Evolutionary conservation across 2,329 filamentous ascomycete species (phyloP), one percentile per base, ranked within the genome.

Genomic region (Curvularia hawaiiensis): DNA sequence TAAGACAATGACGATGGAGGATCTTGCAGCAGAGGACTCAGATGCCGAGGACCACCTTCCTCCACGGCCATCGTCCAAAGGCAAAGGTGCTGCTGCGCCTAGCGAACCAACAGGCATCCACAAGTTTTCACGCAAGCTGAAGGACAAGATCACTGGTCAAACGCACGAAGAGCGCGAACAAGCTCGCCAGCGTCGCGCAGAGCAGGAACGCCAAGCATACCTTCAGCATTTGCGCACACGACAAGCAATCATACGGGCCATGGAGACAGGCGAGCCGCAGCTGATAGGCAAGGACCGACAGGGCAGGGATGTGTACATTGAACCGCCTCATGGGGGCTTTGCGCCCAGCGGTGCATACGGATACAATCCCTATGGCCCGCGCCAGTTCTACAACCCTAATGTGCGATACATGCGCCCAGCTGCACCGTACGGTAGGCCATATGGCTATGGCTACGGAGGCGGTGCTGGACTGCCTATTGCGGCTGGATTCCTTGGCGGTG

Each of bases 281-380:
- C 76, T 82, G 12, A 62, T 88, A 0, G 82, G 84, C 38, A 82
- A 81, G 60, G 84, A 87, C 66, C 67, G 68, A 11, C 72, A 84
- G 31, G 83, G 84, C 1, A 77, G 78, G 39, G 82, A 86, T 53
- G 76, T 87, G n/a, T 88, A 84, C 69, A 79, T 88, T 33, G 82
- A 85, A 2, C 84, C 85, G 9, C 84, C 84, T 1, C 72, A 74
- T 26, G 78, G 75, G 0, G 60, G 65, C 1, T 60, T 58, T 14
- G 64, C 62, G 18, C 64, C 67, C 8, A 38, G 57, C 2, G 69
- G 72, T 39, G 78, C 71, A 8, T 77, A 78, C 60, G 78, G 78
- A 1, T 79, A 77, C 63, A 82, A 79, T 60, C 82, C 80, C 5
- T 84, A 80, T 70, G 71, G 66, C 2, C 69, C 69, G 31, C 80